These are phyloP conservation scores for Kodamaea hsintzibuensis DNA, from an alignment of 805 yeast genomes.

Conservation along the genomic window DNA sequence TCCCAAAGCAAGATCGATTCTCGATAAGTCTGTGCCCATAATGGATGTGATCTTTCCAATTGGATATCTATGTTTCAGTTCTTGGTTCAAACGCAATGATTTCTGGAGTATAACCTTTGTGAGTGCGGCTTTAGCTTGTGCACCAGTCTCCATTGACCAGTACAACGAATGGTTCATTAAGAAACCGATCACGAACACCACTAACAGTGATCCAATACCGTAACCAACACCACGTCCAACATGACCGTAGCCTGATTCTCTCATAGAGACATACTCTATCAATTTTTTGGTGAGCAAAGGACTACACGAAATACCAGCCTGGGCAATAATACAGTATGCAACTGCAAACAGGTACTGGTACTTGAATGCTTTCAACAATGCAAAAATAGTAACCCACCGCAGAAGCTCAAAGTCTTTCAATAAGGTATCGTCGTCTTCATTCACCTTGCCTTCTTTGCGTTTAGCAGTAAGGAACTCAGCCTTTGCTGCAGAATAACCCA, in stretches of 20 bases:
- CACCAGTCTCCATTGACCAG: conserved; percentile 27
- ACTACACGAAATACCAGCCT: conserved; percentile 26
- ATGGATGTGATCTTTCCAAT: conserved; percentile 26
- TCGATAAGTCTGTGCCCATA: conserved; percentile 29
- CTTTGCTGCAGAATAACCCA: conserved; percentile 13
- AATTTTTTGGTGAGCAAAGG: conserved; percentile 41
- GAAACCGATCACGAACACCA: conserved; percentile 26
- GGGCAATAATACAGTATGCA: conserved; percentile 18
- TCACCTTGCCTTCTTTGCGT: conserved; percentile 22
- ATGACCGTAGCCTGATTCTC: conserved; percentile 18
- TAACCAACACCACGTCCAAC: conserved; percentile 43
- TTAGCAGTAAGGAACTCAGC: conserved; percentile 22
- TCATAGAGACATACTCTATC: conserved; percentile 35
- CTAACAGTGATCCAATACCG: conserved; percentile 36
- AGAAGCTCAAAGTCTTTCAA: conserved; percentile 5
- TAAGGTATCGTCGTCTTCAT: not conserved
- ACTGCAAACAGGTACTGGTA: conserved; percentile 26
- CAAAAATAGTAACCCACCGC: conserved; percentile 9
- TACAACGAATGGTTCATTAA: conserved; percentile 26
- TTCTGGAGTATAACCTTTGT: conserved; percentile 26
- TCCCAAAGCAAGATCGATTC: conserved; percentile 30
- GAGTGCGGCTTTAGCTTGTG: conserved; percentile 26
- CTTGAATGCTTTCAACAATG: conserved; percentile 30
- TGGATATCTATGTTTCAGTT: conserved; percentile 23
- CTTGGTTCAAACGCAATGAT: conserved; percentile 21